These are phyloP conservation scores for Xylaria bambusicola DNA, from an alignment of 495 filamentous ascomycete genomes.

Conservation along the genomic window DNA sequence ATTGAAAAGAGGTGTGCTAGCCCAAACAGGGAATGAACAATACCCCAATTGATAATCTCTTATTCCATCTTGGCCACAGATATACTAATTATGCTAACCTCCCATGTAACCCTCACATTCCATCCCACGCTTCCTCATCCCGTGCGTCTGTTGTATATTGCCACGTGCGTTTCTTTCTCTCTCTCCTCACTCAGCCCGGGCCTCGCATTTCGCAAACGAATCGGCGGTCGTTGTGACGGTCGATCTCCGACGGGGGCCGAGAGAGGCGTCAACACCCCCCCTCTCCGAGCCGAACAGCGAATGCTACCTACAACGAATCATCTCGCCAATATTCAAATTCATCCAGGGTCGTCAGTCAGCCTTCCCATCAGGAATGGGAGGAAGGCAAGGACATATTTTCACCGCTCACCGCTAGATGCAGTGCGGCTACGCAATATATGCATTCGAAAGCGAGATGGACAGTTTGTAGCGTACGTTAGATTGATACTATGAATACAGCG, in stretches of 20 bases:
- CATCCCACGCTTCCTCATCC: background rate
- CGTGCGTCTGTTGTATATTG: background rate
- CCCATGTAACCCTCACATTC: too few relatives aligned
- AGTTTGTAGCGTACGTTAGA: too few relatives aligned
- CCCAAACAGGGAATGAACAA: background rate
- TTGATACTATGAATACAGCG: constrained; percentile 8
- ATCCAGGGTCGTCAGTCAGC: constrained; percentile 5
- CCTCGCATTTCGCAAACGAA: constrained; percentile 1
- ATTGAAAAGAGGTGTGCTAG: too few relatives aligned
- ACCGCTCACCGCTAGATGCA: constrained; percentile 12
- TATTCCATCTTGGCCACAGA: background rate
- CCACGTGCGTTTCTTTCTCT: background rate
- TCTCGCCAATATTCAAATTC: background rate
- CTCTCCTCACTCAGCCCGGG: background rate
- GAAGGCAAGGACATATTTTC: background rate
- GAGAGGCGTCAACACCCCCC: constrained; percentile 5
- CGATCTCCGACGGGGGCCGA: background rate
- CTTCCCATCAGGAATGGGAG: constrained; percentile 1
- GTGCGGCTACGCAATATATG: background rate
- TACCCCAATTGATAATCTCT: background rate
- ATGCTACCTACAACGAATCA: constrained; percentile 1
- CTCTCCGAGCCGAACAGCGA: background rate
- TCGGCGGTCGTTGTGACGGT: too few relatives aligned
- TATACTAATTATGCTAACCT: background rate
- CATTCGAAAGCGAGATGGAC: background rate